Conservation (phyloP, 805 yeast species). For the Candida germanica region DNA sequence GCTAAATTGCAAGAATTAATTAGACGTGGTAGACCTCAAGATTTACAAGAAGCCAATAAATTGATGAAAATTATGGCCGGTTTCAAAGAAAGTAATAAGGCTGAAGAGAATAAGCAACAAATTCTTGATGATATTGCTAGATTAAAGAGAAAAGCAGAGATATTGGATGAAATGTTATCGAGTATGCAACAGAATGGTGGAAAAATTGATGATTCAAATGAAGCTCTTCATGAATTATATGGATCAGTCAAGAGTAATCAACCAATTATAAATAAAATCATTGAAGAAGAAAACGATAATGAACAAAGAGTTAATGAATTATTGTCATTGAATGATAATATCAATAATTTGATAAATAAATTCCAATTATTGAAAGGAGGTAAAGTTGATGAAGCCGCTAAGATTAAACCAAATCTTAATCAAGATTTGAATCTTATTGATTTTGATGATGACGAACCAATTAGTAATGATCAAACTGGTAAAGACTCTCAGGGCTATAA, state of each 20-base stretch:
- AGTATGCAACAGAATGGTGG: slow-evolving; percentile 41
- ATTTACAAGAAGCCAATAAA: slow-evolving; percentile 92
- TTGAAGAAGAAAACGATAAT: slow-evolving; percentile 69
- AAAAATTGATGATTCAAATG: slow-evolving; percentile 48
- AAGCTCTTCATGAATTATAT: slow-evolving; percentile 76
- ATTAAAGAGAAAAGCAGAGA: slow-evolving; percentile 79
- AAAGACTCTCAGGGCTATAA: slow-evolving; percentile 45
- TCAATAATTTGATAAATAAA: slow-evolving; percentile 66
- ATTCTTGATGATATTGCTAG: slow-evolving; percentile 82
- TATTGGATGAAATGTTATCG: slow-evolving; percentile 82
- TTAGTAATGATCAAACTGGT: slow-evolving; percentile 25
- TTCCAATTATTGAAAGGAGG: slow-evolving; percentile 66
- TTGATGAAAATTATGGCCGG: slow-evolving; percentile 99
- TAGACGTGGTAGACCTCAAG: slow-evolving; percentile 93
- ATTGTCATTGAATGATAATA: slow-evolving; percentile 68
- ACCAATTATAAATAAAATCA: slow-evolving; percentile 81
- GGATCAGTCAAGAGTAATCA: slow-evolving; percentile 76
- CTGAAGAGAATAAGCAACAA: slow-evolving; percentile 69
- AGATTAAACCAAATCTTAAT: slow-evolving; percentile 36
- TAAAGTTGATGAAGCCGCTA: slow-evolving; percentile 51
- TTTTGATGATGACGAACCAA: slow-evolving; percentile 40
- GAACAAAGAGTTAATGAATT: slow-evolving; percentile 65
- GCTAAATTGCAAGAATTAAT: slow-evolving; percentile 95
- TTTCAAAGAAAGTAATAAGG: slow-evolving; percentile 72
- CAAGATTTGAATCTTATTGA: slow-evolving; percentile 40